Evolutionary conservation across 139 green algal species (phyloP), one percentile per base, ranked within the genome.

Genomic region (Chlamydomonas sp.): DNA sequence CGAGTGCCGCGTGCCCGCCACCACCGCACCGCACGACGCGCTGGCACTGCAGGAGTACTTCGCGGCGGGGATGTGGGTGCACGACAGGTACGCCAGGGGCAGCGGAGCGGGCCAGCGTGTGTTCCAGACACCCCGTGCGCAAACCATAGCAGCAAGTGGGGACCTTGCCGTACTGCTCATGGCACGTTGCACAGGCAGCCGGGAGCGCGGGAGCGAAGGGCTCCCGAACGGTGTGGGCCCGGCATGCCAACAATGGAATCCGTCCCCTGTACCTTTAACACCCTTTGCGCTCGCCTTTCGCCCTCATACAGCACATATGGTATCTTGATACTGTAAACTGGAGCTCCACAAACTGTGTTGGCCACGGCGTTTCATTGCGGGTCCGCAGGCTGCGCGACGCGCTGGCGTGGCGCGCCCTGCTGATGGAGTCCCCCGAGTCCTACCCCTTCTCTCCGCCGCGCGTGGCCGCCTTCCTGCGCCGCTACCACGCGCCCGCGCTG

Each of bases 361-460:
- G 7, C 69, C 69, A 18, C 69, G 14, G 16, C 69, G 14, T 8
- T 16, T 31, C 69, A 12, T 15, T 12, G 4, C 7, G 1, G 7
- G 31, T 61, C 76, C 1, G 6, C 74, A 88, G 87, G 68, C 66
- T 88, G 17, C 87, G 87, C 18, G 87, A 90, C 77, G 87, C 80
- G 0, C 63, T 88, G 5, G 63, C 10, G 18, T 85, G 75, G 80
- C 75, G 87, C 61, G 20, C 76, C 15, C 64, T 90, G 80, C 81
- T 90, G 68, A 92, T 92, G 89, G 89, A 92, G 76, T 61, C 78
- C 31, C 89, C 89, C 4, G 68, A 88, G 62, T n/a, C 63, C 67
- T 92, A 82, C 85, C 89, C 89, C 78, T 89, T 74, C 64, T 18
- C 62, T 2, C 75, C 77, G 1, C 79, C 89, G 1, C 60, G 67